A percentile compares a stretch with the other conserved stretches of the same genome.
Evolutionary conservation across 805 yeast genomes (phyloP).

Genomic region (Starmerella sp.): DNA sequence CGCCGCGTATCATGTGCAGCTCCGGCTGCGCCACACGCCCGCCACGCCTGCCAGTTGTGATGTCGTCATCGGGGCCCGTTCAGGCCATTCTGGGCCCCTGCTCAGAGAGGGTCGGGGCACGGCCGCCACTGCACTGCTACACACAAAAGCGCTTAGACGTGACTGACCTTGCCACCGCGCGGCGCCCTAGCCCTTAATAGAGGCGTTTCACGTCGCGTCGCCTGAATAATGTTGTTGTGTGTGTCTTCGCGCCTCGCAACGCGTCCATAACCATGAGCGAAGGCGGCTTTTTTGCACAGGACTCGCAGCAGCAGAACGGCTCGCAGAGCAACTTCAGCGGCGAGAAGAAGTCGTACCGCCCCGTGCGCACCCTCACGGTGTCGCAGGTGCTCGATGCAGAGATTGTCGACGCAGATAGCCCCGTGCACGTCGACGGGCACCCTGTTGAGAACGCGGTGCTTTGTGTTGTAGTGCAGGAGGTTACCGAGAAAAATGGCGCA

Average conservation of each 20-base stretch:
- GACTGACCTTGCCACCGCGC: not conserved
- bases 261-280: slow-evolving; percentile 1
- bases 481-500: slow-evolving; percentile 33
- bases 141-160: too few relatives aligned
- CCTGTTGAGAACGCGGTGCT: slow-evolving; percentile 44
- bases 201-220: not conserved
- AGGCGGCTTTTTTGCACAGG: slow-evolving; percentile 20
- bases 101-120: too few relatives aligned
- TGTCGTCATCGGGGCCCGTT: too few relatives aligned
- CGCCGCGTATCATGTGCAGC: too few relatives aligned
- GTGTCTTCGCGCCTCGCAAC: not conserved
- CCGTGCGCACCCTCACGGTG: slow-evolving; percentile 47
- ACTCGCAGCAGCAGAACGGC: slow-evolving; percentile 3
- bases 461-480: slow-evolving; percentile 47
- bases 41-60: too few relatives aligned
- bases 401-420: slow-evolving; percentile 45
- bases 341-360: not conserved
- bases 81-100: too few relatives aligned
- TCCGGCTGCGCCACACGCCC: too few relatives aligned
- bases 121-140: too few relatives aligned
- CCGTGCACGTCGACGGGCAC: slow-evolving; percentile 41
- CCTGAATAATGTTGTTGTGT: not conserved
- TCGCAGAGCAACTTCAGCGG: not conserved
- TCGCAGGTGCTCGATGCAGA: slow-evolving; percentile 47
- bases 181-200: not conserved